phyloP scores from a whole-genome alignment of 1,139 yeast genomes.

The Yamadazyma sp. region DNA sequence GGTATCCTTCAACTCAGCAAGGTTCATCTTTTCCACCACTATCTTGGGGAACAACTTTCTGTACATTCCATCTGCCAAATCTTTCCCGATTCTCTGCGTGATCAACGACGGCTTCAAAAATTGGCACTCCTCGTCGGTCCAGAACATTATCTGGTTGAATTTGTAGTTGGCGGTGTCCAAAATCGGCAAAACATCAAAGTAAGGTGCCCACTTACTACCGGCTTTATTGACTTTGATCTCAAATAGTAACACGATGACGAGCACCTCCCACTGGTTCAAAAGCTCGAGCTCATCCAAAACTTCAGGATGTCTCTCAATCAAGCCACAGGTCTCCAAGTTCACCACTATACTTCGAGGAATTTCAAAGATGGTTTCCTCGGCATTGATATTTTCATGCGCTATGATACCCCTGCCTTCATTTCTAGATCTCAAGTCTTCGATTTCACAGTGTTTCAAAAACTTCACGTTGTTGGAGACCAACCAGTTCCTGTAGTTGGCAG shows the following conservation, averaged over 20 bases:
- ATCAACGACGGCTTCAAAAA: conserved; percentile 69
- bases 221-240: conserved; percentile 46
- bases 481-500: conserved; percentile 55
- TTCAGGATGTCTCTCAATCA: conserved; percentile 36
- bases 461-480: conserved; percentile 41
- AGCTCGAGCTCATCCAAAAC: conserved; percentile 33
- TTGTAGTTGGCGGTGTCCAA: conserved; percentile 26
- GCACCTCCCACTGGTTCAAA: conserved; percentile 73
- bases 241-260: conserved; percentile 65
- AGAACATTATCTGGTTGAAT: conserved; percentile 76
- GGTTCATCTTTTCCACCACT: conserved; percentile 23
- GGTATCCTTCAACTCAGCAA: conserved; percentile 29
- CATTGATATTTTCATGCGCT: conserved; percentile 58
- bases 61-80: conserved; percentile 64
- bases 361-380: conserved; percentile 63
- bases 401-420: conserved; percentile 80
- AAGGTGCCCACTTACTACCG: conserved; percentile 63
- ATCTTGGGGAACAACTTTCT: conserved; percentile 25
- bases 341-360: conserved; percentile 63
- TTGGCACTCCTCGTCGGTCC: conserved; percentile 58
- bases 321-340: conserved; percentile 56
- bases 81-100: conserved; percentile 67
- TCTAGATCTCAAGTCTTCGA: conserved; percentile 57
- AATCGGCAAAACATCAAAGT: conserved; percentile 70
- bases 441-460: conserved; percentile 55